Conservation (phyloP, 2,329 filamentous ascomycete genomes). For the Cladosporium sp. region DNA sequence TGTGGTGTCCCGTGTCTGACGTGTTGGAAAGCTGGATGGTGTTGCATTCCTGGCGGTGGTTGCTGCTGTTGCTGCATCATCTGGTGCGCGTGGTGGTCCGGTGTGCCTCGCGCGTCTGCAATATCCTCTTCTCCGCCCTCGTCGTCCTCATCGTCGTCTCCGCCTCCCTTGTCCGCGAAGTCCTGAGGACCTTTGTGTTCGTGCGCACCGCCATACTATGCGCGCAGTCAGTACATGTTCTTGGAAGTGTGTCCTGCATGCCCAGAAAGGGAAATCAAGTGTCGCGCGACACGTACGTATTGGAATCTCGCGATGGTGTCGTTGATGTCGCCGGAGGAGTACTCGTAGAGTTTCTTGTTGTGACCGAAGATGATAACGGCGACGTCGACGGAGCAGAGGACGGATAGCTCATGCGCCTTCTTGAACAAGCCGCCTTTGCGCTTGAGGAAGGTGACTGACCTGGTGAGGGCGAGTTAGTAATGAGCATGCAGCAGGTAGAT, state of each 20-base stretch:
- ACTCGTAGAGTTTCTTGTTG: slow-evolving; percentile 99
- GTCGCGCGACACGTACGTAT: slow-evolving; percentile 63
- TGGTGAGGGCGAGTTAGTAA: slow-evolving; percentile 8
- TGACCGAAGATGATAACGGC: slow-evolving; percentile 98
- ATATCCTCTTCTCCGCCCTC: slow-evolving; percentile 60
- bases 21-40: slow-evolving; percentile 66
- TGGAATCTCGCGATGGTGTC: slow-evolving; percentile 84
- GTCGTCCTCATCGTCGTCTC: slow-evolving; percentile 70
- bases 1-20: slow-evolving; percentile 80
- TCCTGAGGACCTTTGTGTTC: slow-evolving; percentile 95
- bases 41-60: slow-evolving; percentile 33
- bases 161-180: slow-evolving; percentile 74
- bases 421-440: slow-evolving; percentile 98
- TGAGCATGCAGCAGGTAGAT: no score
- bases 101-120: slow-evolving; percentile 61
- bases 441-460: slow-evolving; percentile 76
- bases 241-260: no score
- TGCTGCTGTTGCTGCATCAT: slow-evolving; percentile 39
- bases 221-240: slow-evolving; percentile 23
- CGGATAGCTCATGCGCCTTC: slow-evolving; percentile 97
- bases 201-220: slow-evolving; percentile 82
- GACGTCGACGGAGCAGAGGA: slow-evolving; percentile 96
- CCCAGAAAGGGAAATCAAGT: no score
- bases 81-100: slow-evolving; percentile 55
- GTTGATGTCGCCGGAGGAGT: slow-evolving; percentile 89